Evolutionary conservation across 139 green algal genomes (phyloP), one percentile per base, ranked within the genome.

Genomic region (Micromonas commoda): DNA sequence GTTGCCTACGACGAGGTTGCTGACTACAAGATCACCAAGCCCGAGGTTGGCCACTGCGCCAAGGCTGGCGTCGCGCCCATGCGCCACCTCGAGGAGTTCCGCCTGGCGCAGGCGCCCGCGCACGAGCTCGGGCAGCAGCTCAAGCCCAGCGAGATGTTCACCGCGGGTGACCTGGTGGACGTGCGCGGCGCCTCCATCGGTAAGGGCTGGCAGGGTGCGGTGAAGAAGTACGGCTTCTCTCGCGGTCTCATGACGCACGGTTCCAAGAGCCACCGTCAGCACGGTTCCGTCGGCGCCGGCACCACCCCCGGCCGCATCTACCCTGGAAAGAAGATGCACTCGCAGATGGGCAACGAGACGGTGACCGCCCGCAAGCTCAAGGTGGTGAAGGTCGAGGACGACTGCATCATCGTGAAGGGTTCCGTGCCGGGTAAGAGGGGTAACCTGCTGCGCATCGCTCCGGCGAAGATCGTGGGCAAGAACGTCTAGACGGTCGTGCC

Each of bases 241-340:
- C 88, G 95, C 29, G 95, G 95, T 74, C 71, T 84, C 72, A 99
- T 98, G 95, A 94, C 94, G 39, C 95, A 99, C 90, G 95, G 95
- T 68, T 97, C 91, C 79, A 98, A 98, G 85, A 93, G 85, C 20
- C 90, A 99, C 86, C 88, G 95, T 79, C 79, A 97, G 87, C 94
- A 96, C 73, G 95, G 95, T 65, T 96, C 92, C 82, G 97, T 93
- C 51, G 95, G 95, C 66, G 72, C 89, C 13, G 89, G 87, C 71
- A 93, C 95, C 69, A 96, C 92, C 2, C 95, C 95, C 35, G 88
- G 86, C n/a, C 90, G 95, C 66, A 91, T 96, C 1, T 93, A 95
- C 73, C 95, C 95, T 2, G 95, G 95, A 72, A 90, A 96, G 23
- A 97, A 97, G 88, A 94, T 95, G 87, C 86, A 94, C 1, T 93